phyloP scores from a whole-genome alignment of 2,329 filamentous ascomycete genomes.

The Cladophialophora yegresii region DNA sequence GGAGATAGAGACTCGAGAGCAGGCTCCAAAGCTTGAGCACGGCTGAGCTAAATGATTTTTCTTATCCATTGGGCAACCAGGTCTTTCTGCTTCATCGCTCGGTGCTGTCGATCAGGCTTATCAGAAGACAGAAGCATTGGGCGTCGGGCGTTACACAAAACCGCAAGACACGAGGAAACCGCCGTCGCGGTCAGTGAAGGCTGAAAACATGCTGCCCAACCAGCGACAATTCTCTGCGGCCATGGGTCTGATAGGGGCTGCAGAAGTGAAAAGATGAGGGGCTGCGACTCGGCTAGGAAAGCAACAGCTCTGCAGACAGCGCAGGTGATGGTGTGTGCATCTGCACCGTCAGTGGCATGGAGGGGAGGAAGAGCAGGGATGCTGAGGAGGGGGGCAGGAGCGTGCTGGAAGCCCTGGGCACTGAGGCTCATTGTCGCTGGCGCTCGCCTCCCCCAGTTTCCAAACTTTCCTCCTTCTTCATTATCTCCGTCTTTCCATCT shows the following conservation, averaged over 20 bases:
- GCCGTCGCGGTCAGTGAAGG: background rate
- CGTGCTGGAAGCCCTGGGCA: background rate
- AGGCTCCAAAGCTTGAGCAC: background rate
- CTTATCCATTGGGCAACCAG: background rate
- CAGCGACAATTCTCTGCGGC: background rate
- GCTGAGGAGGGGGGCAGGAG: background rate
- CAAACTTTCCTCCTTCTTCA: background rate
- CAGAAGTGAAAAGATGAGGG: background rate
- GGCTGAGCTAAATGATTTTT: background rate
- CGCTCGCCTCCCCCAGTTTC: background rate
- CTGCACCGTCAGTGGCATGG: background rate
- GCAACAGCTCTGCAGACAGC: background rate
- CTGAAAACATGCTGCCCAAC: background rate
- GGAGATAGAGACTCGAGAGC: background rate
- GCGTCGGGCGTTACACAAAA: background rate
- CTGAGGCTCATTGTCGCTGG: background rate
- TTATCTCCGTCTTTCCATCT: too few relatives aligned
- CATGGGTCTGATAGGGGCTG: background rate
- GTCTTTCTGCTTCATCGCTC: background rate
- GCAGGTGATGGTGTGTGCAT: background rate
- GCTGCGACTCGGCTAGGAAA: background rate
- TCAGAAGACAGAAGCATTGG: background rate
- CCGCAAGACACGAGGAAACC: background rate
- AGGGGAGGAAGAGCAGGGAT: background rate
- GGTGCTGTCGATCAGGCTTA: background rate